Evolutionary conservation across 1,284 basidiomycete species (phyloP).

Genomic region (Ceratorhiza oryzae-sativae): DNA sequence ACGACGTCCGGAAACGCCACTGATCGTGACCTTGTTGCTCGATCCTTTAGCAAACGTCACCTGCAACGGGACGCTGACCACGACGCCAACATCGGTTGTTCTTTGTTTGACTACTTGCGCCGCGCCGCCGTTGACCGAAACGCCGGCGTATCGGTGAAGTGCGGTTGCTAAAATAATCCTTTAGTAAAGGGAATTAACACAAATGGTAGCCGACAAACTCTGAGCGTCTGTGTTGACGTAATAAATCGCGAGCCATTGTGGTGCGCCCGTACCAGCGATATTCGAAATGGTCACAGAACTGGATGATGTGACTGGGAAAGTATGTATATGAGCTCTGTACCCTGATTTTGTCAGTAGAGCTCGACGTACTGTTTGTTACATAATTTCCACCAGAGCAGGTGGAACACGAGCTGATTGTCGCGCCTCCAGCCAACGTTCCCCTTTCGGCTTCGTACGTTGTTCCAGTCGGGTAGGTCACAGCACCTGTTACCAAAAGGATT

Average conservation of each 20-base stretch:
- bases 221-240: slow-evolving; percentile 37
- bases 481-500: neutral
- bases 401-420: slow-evolving; percentile 11
- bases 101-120: slow-evolving; percentile 28
- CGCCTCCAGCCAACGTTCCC: slow-evolving; percentile 45
- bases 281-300: slow-evolving; percentile 30
- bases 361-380: slow-evolving; percentile 20
- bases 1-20: slow-evolving; percentile 36
- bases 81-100: slow-evolving; percentile 33
- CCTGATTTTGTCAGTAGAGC: neutral
- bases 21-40: slow-evolving; percentile 27
- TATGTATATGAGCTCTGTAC: neutral
- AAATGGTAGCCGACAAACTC: slow-evolving; percentile 1
- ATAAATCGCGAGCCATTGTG: slow-evolving; percentile 37
- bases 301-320: slow-evolving; percentile 15
- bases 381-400: slow-evolving; percentile 33
- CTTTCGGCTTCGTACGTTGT: slow-evolving; percentile 48
- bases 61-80: slow-evolving; percentile 34
- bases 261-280: slow-evolving; percentile 21
- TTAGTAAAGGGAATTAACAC: neutral
- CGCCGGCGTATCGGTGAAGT: slow-evolving; percentile 28
- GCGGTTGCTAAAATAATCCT: slow-evolving; percentile 19
- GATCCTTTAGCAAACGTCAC: slow-evolving; percentile 17
- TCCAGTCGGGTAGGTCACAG: slow-evolving; percentile 45
- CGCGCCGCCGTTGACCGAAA: slow-evolving; percentile 27